Evolutionary conservation across 2,329 filamentous ascomycete species (phyloP).

Genomic region (Talaromyces rugulosus): DNA sequence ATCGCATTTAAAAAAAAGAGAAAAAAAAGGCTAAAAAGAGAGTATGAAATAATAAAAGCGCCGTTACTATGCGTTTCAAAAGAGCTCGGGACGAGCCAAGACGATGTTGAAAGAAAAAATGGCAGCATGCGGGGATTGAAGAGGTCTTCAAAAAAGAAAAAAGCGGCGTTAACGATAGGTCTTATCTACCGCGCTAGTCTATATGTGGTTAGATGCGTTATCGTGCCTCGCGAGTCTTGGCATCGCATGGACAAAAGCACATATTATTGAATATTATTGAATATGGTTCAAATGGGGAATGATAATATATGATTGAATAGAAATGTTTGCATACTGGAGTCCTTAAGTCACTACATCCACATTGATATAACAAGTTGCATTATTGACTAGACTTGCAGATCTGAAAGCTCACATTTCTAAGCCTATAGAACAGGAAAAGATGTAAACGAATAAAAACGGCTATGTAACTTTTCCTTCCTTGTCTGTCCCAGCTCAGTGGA

Average conservation of each 20-base stretch:
- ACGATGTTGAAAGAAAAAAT: background rate
- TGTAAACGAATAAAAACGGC: slow-evolving; percentile 1
- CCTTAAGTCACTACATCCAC: too few species aligned
- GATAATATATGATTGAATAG: background rate
- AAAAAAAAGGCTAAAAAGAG: background rate
- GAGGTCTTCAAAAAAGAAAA: background rate
- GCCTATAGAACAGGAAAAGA: slow-evolving; percentile 5
- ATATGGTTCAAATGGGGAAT: background rate
- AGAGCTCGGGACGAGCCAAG: background rate
- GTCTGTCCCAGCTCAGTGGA: background rate
- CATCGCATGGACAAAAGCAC: background rate
- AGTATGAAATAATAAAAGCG: background rate
- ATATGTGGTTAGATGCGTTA: background rate
- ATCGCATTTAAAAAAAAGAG: background rate
- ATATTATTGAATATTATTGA: background rate
- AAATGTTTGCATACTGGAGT: too few species aligned
- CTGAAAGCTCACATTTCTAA: background rate
- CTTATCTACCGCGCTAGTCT: background rate
- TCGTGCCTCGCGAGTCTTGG: background rate
- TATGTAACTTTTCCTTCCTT: slow-evolving; percentile 1
- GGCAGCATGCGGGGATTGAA: background rate
- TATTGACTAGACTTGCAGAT: background rate
- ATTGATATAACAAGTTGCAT: background rate
- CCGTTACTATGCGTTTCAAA: background rate
- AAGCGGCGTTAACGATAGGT: background rate